Conservation (phyloP, 176 grass and related monocot genomes). For the Triticum dicoccoides region DNA sequence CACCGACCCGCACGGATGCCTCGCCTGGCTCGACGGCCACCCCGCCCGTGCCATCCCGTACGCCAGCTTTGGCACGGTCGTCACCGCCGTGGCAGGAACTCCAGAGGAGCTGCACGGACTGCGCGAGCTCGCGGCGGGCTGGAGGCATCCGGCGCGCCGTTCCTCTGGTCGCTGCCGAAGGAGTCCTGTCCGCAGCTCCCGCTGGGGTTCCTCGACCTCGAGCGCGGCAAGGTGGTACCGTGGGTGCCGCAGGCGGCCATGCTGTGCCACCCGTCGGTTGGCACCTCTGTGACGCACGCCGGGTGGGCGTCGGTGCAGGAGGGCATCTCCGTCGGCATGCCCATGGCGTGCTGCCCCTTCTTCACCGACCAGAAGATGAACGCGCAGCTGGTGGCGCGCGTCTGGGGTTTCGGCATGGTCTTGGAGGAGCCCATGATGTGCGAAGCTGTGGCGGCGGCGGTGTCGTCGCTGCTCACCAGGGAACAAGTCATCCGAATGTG, state of each 20-base stretch:
- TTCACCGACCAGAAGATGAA: no score
- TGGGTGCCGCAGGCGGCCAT: no score
- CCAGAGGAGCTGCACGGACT: constrained; percentile 26
- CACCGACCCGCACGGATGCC: constrained; percentile 34
- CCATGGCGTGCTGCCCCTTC: no score
- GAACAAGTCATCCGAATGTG: no score
- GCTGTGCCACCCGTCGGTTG: no score
- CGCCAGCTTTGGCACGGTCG: constrained; percentile 46
- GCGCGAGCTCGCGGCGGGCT: constrained; percentile 18
- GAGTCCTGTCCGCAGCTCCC: background rate
- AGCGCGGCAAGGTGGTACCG: no score
- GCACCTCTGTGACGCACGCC: no score
- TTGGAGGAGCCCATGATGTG: background rate
- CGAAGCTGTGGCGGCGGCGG: background rate
- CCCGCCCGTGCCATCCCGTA: constrained; percentile 14
- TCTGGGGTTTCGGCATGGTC: no score
- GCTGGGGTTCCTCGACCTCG: background rate
- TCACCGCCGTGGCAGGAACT: background rate
- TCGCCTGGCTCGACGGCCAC: constrained; percentile 47
- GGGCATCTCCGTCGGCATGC: no score
- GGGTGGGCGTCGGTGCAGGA: no score
- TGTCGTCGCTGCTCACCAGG: background rate
- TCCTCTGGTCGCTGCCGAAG: background rate
- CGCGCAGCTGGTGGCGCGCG: no score
- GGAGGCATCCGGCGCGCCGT: constrained; percentile 17